Percentiles rank a stretch among this genome's conserved stretches.
Evolutionary conservation across 768 basidiomycete species (phyloP).

Genomic region (Lentinula detonsa): DNA sequence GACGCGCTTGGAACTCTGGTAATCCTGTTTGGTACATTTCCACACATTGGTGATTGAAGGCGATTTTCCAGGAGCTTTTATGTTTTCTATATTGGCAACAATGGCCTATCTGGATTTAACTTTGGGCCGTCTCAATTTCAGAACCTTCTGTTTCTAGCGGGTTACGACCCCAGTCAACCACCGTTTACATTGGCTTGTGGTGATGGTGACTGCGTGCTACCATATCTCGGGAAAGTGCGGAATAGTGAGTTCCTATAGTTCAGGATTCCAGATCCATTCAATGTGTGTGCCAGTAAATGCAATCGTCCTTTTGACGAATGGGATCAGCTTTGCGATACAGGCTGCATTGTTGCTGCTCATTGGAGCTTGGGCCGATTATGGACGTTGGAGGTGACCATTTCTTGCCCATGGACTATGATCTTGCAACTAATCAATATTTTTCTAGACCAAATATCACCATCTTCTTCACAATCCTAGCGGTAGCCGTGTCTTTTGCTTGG

Average conservation of each 20-base stretch:
- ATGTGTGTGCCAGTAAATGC: slow-evolving; percentile 50
- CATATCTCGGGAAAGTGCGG: slow-evolving; percentile 54
- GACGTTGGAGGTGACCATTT: slow-evolving; percentile 56
- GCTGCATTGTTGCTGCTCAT: slow-evolving; percentile 58
- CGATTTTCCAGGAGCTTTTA: slow-evolving; percentile 39
- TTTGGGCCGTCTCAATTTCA: slow-evolving; percentile 74
- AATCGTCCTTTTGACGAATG: slow-evolving; percentile 73
- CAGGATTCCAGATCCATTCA: not conserved
- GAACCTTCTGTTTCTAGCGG: slow-evolving; percentile 66
- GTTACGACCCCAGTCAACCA: slow-evolving; percentile 57
- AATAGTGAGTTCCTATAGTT: slow-evolving; percentile 39
- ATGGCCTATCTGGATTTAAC: slow-evolving; percentile 46
- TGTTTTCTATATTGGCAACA: slow-evolving; percentile 61
- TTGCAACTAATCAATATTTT: slow-evolving; percentile 3
- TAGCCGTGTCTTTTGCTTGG: slow-evolving; percentile 73
- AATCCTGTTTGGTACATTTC: not conserved
- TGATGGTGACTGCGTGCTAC: slow-evolving; percentile 54
- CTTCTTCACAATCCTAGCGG: slow-evolving; percentile 60
- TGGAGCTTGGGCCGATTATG: slow-evolving; percentile 81
- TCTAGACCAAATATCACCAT: slow-evolving; percentile 71
- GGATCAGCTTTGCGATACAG: slow-evolving; percentile 74
- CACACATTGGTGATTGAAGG: not conserved
- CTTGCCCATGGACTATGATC: not conserved
- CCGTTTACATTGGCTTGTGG: slow-evolving; percentile 49
- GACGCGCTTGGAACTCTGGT: slow-evolving; percentile 1